phyloP scores from a whole-genome alignment of 352 stramenopile species.

The Phytophthora uliginosa region DNA sequence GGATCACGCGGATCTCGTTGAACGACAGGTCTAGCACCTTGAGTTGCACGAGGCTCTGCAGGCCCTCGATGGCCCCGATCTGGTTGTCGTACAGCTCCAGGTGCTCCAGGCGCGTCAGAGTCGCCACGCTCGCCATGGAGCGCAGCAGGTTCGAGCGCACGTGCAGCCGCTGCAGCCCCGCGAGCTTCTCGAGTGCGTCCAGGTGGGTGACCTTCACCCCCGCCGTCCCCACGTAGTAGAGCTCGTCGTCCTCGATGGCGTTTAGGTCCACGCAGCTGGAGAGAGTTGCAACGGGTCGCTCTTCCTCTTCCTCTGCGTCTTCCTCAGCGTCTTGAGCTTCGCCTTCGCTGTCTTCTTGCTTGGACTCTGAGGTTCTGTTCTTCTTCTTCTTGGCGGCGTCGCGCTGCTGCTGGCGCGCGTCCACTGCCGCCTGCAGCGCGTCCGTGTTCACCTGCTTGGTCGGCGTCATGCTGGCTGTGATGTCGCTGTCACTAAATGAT shows the following conservation, averaged over 20 bases:
- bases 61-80: conserved; percentile 86
- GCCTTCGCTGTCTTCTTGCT: background rate
- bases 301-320: conserved; percentile 32
- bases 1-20: conserved; percentile 96
- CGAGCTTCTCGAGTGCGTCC: conserved; percentile 64
- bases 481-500: background rate
- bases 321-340: background rate
- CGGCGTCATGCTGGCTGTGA: background rate
- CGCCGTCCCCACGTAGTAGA: conserved; percentile 87
- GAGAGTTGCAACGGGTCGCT: conserved; percentile 49
- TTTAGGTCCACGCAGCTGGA: conserved; percentile 80
- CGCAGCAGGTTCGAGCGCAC: conserved; percentile 85
- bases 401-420: conserved; percentile 32
- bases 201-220: conserved; percentile 83
- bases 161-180: conserved; percentile 66
- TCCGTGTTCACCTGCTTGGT: conserved; percentile 50
- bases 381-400: background rate
- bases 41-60: conserved; percentile 73
- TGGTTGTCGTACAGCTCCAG: conserved; percentile 99
- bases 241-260: conserved; percentile 69
- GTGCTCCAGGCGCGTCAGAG: conserved; percentile 83
- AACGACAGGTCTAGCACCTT: conserved; percentile 97
- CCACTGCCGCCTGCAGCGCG: conserved; percentile 43
- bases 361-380: background rate
- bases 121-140: conserved; percentile 82